A percentile compares a stretch with the other conserved stretches of the same genome.
Evolutionary conservation across 345 rosid species (phyloP).

Genomic region (Eucalyptus grandis): DNA sequence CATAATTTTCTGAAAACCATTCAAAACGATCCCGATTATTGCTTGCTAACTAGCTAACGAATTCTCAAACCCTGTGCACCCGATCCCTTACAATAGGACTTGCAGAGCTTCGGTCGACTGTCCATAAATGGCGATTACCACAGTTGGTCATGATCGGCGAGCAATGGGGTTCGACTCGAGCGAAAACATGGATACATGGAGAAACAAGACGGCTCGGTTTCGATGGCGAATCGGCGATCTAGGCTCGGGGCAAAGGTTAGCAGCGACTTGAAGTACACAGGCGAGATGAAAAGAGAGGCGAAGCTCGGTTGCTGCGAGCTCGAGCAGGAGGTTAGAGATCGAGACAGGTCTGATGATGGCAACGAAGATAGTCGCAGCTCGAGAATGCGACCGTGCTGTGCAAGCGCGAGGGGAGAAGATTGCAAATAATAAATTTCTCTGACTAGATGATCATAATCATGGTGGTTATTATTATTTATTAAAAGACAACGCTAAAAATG

Average conservation of each 20-base stretch:
- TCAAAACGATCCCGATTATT: not conserved
- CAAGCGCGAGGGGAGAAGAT: not conserved
- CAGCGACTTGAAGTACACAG: no score
- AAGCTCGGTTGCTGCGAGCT: not conserved
- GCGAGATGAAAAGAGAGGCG: not conserved
- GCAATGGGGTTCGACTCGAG: no score
- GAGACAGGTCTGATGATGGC: not conserved
- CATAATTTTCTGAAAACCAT: not conserved
- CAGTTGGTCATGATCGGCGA: no score
- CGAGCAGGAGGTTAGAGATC: not conserved
- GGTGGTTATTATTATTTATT: no score
- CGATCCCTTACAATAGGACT: not conserved
- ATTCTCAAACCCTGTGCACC: not conserved
- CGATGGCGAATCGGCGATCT: no score
- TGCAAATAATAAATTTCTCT: not conserved
- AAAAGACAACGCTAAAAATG: not conserved
- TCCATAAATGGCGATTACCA: no score
- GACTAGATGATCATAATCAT: not conserved
- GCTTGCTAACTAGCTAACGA: not conserved
- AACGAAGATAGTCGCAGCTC: not conserved
- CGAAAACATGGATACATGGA: no score
- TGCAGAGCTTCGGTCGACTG: no score
- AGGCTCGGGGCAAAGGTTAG: no score
- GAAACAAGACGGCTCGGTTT: no score
- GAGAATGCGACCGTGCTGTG: not conserved